A percentile compares a stretch with the other conserved stretches of the same genome.
These are phyloP conservation scores for Stephania japonica DNA, from an alignment of 164 flowering plant genomes.

Conservation along the genomic window DNA sequence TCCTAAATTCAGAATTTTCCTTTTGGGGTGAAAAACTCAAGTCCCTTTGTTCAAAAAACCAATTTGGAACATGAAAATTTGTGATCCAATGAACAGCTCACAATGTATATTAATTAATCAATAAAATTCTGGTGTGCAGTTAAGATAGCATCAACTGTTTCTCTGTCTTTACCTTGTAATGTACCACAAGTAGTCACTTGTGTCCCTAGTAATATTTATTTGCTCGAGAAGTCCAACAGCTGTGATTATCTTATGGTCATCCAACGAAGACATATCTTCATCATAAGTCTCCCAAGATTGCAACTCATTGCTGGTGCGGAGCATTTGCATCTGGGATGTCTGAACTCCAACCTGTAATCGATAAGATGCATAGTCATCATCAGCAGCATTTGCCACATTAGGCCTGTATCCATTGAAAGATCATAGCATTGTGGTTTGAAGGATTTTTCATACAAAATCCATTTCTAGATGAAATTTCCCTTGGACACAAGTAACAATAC, in stretches of 20 bases:
- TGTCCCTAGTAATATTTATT: slow-evolving; percentile 79
- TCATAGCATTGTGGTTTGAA: neutral
- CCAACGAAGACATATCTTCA: slow-evolving; percentile 68
- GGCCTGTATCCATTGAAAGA: neutral
- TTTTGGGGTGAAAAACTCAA: neutral
- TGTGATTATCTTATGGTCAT: slow-evolving; percentile 40
- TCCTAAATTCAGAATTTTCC: neutral
- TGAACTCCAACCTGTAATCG: slow-evolving; percentile 65
- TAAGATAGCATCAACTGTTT: neutral
- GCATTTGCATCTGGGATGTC: slow-evolving; percentile 62
- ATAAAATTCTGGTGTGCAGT: neutral
- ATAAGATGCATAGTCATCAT: slow-evolving; percentile 4
- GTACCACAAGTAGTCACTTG: slow-evolving; percentile 93
- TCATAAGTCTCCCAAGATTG: slow-evolving; percentile 69
- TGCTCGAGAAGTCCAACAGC: slow-evolving; percentile 81
- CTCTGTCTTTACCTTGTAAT: slow-evolving; percentile 59
- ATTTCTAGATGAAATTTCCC: neutral
- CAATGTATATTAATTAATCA: neutral
- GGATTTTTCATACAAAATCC: neutral
- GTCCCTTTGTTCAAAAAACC: neutral
- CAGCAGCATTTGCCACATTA: neutral
- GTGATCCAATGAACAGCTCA: neutral
- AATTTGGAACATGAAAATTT: neutral
- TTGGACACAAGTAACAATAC: neutral
- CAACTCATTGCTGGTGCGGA: slow-evolving; percentile 34